Evolutionary conservation across 2,329 filamentous ascomycete genomes (phyloP).

Genomic region (Scedosporium boydii): DNA sequence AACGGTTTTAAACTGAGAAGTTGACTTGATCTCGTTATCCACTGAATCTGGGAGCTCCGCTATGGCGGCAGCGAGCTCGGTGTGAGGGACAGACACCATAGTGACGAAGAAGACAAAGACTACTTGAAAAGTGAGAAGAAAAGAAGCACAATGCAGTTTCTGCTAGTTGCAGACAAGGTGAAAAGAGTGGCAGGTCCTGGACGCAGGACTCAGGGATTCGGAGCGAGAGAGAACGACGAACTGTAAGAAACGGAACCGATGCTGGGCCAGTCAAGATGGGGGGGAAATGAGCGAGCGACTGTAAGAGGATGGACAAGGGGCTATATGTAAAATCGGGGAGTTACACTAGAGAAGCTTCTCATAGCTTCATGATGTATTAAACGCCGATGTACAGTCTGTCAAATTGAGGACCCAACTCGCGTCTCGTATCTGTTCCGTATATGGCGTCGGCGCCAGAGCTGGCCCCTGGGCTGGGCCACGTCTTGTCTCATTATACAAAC

Average conservation of each 20-base stretch:
- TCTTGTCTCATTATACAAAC: neutral
- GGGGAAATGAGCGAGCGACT: no score
- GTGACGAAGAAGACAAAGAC: neutral
- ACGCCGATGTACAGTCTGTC: neutral
- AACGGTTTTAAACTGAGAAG: neutral
- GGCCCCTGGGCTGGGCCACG: neutral
- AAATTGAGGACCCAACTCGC: neutral
- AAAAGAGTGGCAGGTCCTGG: neutral
- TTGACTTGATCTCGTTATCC: neutral
- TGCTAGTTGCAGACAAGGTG: neutral
- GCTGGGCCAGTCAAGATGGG: neutral
- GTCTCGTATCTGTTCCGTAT: neutral
- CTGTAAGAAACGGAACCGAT: neutral
- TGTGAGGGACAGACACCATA: neutral
- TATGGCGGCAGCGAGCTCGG: neutral
- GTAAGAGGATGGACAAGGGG: neutral
- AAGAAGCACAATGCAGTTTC: neutral
- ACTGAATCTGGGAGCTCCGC: neutral
- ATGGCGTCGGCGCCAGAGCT: neutral
- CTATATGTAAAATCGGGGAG: neutral
- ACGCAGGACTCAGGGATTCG: neutral
- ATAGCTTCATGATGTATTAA: neutral
- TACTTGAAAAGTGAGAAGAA: neutral
- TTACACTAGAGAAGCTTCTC: neutral
- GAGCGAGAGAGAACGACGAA: neutral